phyloP scores from a whole-genome alignment of 139 green algal species.

The Chlorella sp. region DNA sequence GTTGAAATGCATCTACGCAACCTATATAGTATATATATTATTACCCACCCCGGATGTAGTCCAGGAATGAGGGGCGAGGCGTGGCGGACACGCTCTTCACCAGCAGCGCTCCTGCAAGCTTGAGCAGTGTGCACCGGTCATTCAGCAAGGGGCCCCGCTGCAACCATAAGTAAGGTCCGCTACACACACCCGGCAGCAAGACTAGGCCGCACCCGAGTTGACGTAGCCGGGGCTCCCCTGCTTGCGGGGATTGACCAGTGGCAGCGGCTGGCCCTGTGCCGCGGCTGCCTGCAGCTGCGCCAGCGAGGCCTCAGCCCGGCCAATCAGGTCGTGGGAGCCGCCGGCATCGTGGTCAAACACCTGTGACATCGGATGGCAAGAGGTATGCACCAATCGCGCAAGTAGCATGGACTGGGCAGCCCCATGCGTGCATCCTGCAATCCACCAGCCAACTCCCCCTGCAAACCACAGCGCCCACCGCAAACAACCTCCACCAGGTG shows the following conservation, averaged over 20 bases:
- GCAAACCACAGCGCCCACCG: no score
- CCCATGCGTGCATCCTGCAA: not conserved
- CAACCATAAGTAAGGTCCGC: no score
- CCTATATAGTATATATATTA: not conserved
- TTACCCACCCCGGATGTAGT: constrained; percentile 36
- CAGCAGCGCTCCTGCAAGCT: constrained; percentile 17
- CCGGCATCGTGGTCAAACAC: constrained; percentile 37
- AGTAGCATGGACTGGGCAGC: not conserved
- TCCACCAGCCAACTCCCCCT: no score
- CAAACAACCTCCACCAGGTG: not conserved
- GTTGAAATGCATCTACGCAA: not conserved
- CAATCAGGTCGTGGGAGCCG: constrained; percentile 37
- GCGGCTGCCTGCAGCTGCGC: constrained; percentile 1
- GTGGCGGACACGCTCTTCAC: not conserved
- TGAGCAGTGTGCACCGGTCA: no score
- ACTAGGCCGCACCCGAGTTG: not conserved
- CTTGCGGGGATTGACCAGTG: constrained; percentile 23
- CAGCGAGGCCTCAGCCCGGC: constrained; percentile 12
- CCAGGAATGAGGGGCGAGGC: constrained; percentile 40
- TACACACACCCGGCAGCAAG: not conserved
- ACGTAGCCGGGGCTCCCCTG: constrained; percentile 2
- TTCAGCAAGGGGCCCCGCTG: no score
- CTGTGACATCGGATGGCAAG: not conserved
- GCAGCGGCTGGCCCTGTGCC: not conserved
- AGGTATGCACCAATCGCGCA: no score